Evolutionary conservation across 1,139 yeast species (phyloP), one percentile per base, ranked within the genome.

Genomic region (Protomyces inundatus): DNA sequence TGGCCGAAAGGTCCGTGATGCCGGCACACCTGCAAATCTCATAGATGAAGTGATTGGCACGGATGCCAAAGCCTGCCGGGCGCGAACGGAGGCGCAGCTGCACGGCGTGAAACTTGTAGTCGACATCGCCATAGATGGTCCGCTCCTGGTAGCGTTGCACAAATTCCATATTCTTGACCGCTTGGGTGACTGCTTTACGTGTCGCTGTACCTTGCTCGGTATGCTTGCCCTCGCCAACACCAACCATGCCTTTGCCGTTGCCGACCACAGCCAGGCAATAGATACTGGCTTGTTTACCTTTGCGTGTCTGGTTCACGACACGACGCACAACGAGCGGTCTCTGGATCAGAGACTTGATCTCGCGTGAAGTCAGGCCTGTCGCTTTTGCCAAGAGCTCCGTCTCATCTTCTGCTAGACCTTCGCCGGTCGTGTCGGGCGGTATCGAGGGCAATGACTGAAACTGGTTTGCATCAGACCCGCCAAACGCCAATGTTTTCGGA

Each of bases 21-120:
- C 99, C 99, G 3, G 95, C 96, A 68, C 93, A 87, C 73, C 88
- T 90, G 76, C 98, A 93, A 67, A 95, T 85, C 77, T 91, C 97
- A 72, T 87, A 90, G 69, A 93, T 86, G 75, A 87, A 84, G 70
- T 90, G 95, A 77, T 91, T 91, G 59, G 91, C 97, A 72, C 98
- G 83, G 67, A 93, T 81, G 40, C 99, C 99, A 69, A 89, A 88
- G 23, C 70, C 70, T 1, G 96, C 86, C 48, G 97, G 95, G 0
- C 97, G 93, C 3, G 96, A 84, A 72, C 91, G 84, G 70, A 93
- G 78, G 71, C 86, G 84, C 70, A 93, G 80, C 71, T 86, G 84
- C 61, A 91, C 95, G 40, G 97, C 95, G 72, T 90, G 97, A 77
- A 79, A 90, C 73, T 91, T 90, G 77, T 86, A 81, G 69, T 87